phyloP scores from a whole-genome alignment of 805 yeast genomes.

The Yamadazyma nakazawae region DNA sequence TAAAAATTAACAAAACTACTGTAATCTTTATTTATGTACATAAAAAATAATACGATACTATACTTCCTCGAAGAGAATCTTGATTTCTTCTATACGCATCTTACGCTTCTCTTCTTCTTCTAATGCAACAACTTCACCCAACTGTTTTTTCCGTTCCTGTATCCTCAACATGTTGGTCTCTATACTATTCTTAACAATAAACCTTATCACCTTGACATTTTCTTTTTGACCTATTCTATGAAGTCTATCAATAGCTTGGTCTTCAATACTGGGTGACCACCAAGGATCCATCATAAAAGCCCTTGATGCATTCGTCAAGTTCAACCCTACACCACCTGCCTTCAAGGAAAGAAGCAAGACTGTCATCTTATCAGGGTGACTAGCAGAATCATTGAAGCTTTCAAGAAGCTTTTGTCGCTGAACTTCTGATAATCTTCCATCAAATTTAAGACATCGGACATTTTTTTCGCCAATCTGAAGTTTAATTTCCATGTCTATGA shows the following conservation, averaged over 20 bases:
- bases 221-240: slow-evolving; percentile 85
- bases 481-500: slow-evolving; percentile 60
- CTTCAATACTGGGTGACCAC: slow-evolving; percentile 94
- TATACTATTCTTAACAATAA: slow-evolving; percentile 77
- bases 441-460: slow-evolving; percentile 65
- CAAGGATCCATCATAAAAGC: slow-evolving; percentile 95
- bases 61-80: slow-evolving; percentile 56
- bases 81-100: slow-evolving; percentile 69
- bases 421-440: slow-evolving; percentile 69
- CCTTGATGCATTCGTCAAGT: slow-evolving; percentile 76
- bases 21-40: slow-evolving; percentile 1
- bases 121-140: slow-evolving; percentile 76
- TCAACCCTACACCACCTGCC: slow-evolving; percentile 94
- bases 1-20: neutral
- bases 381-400: slow-evolving; percentile 41
- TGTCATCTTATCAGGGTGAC: slow-evolving; percentile 29
- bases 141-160: slow-evolving; percentile 77
- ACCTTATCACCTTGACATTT: slow-evolving; percentile 70
- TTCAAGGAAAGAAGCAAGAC: slow-evolving; percentile 72
- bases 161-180: slow-evolving; percentile 86
- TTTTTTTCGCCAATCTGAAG: slow-evolving; percentile 34
- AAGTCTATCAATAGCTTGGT: slow-evolving; percentile 86
- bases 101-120: slow-evolving; percentile 72
- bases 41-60: neutral
- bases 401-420: slow-evolving; percentile 62